Evolutionary conservation across 495 filamentous ascomycete species (phyloP).

Genomic region (Xylaria sp.): DNA sequence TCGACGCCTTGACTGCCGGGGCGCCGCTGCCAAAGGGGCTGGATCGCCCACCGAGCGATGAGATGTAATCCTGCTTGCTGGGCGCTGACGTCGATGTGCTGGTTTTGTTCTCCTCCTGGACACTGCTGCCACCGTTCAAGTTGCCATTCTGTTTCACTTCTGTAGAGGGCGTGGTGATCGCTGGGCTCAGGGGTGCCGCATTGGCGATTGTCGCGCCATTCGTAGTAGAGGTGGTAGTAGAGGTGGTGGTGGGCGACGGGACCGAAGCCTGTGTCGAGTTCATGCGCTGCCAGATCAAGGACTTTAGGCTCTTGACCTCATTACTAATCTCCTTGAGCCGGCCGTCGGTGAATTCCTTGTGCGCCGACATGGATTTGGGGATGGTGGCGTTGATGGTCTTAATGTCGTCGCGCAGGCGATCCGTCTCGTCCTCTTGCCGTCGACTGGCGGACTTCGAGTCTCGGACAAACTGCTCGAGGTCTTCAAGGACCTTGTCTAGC

Average conservation of each 20-base stretch:
- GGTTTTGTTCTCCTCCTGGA: conserved; percentile 35
- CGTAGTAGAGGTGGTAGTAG: conserved; percentile 28
- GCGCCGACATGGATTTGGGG: conserved; percentile 84
- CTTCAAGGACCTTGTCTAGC: conserved; percentile 79
- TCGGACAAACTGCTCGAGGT: conserved; percentile 81
- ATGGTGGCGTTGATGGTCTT: conserved; percentile 80
- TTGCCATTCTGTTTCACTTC: conserved; percentile 40
- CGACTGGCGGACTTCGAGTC: conserved; percentile 80
- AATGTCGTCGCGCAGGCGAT: conserved; percentile 86
- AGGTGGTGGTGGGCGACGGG: conserved; percentile 36
- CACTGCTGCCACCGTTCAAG: conserved; percentile 21
- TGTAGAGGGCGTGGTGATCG: conserved; percentile 42
- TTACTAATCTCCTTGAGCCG: conserved; percentile 82
- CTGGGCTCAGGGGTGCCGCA: conserved; percentile 35
- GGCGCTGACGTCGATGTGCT: conserved; percentile 44
- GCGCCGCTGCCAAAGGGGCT: conserved; percentile 47
- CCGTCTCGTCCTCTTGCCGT: conserved; percentile 82
- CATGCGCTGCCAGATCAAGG: conserved; percentile 81
- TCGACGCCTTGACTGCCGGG: conserved; percentile 67
- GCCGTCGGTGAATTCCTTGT: conserved; percentile 82
- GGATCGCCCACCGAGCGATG: conserved; percentile 42
- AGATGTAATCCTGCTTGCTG: conserved; percentile 45
- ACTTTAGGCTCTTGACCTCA: conserved; percentile 92
- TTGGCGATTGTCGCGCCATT: conserved; percentile 45
- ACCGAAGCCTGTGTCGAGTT: conserved; percentile 50